phyloP scores from a whole-genome alignment of 2,329 filamentous ascomycete species.

The Neonectria ditissima region DNA sequence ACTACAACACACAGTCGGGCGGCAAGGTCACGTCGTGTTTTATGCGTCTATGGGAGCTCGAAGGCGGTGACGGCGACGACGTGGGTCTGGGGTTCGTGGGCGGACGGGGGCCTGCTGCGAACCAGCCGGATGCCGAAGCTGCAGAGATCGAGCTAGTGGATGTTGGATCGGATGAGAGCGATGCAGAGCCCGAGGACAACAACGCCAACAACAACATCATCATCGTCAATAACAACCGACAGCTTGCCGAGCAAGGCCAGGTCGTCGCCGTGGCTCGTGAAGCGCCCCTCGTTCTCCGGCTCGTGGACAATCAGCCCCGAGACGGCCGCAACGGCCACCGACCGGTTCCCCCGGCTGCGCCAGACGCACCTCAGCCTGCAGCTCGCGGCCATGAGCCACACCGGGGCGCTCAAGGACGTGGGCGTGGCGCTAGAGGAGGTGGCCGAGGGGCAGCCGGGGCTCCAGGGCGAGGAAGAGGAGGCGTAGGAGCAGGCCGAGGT shows the following conservation, averaged over 20 bases:
- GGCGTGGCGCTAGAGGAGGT: conserved; percentile 23
- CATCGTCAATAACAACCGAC: conserved; percentile 38
- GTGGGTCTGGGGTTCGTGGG: conserved; percentile 60
- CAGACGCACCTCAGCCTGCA: conserved; percentile 46
- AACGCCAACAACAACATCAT: conserved; percentile 46
- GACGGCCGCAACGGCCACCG: conserved; percentile 41
- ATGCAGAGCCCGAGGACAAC: conserved; percentile 48
- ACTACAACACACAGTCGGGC: conserved; percentile 78
- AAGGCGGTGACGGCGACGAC: conserved; percentile 78
- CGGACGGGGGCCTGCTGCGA: conserved; percentile 43
- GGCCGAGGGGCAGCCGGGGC: conserved; percentile 40
- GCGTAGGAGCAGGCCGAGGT: conserved; percentile 36
- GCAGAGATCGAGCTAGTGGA: conserved; percentile 39
- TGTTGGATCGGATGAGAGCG: conserved; percentile 32
- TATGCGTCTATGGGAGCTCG: conserved; percentile 89
- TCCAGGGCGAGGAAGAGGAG: conserved; percentile 27
- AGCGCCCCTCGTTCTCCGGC: conserved; percentile 67
- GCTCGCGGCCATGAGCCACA: conserved; percentile 43
- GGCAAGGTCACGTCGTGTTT: conserved; percentile 75
- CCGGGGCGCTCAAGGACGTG: conserved; percentile 37
- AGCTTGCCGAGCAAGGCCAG: conserved; percentile 44
- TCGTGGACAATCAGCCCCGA: conserved; percentile 56
- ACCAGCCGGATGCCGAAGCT: conserved; percentile 28
- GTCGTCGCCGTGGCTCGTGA: conserved; percentile 64
- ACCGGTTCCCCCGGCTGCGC: conserved; percentile 46